A percentile compares a stretch with the other conserved stretches of the same genome.
Evolutionary conservation across 2,329 filamentous ascomycete species (phyloP).

Genomic region (Chrysoporthe puriensis): DNA sequence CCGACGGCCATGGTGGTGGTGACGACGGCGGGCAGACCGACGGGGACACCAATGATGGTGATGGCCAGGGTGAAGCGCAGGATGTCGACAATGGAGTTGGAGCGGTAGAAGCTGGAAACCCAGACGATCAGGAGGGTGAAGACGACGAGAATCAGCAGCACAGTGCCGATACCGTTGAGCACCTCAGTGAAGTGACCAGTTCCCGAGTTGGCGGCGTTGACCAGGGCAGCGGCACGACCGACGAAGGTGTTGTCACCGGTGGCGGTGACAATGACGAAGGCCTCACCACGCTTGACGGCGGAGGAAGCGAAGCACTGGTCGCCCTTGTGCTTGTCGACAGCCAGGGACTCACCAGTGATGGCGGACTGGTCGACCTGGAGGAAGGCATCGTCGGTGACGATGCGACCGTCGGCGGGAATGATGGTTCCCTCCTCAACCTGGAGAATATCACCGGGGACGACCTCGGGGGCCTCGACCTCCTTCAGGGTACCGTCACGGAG

Average conservation of each 20-base stretch:
- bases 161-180: constrained; percentile 81
- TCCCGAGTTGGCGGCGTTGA: constrained; percentile 74
- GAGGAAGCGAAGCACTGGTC: constrained; percentile 86
- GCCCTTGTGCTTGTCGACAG: constrained; percentile 83
- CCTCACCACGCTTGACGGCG: constrained; percentile 87
- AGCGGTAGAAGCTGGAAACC: constrained; percentile 87
- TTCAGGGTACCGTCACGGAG: constrained; percentile 77
- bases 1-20: constrained; percentile 96
- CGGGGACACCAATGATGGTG: constrained; percentile 88
- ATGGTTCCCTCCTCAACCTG: constrained; percentile 92
- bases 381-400: constrained; percentile 82
- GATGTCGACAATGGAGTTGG: constrained; percentile 77
- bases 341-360: constrained; percentile 89
- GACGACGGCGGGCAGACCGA: constrained; percentile 90
- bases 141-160: constrained; percentile 79
- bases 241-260: constrained; percentile 92
- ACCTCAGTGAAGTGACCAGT: constrained; percentile 91
- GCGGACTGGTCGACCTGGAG: constrained; percentile 90
- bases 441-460: constrained; percentile 88
- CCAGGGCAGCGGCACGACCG: constrained; percentile 83
- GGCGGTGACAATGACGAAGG: constrained; percentile 78
- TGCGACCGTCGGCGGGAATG: constrained; percentile 84
- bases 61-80: constrained; percentile 86
- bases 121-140: constrained; percentile 81
- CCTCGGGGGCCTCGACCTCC: constrained; percentile 80